Conservation (phyloP, 208 protist species). For the Porcisia hertigi region DNA sequence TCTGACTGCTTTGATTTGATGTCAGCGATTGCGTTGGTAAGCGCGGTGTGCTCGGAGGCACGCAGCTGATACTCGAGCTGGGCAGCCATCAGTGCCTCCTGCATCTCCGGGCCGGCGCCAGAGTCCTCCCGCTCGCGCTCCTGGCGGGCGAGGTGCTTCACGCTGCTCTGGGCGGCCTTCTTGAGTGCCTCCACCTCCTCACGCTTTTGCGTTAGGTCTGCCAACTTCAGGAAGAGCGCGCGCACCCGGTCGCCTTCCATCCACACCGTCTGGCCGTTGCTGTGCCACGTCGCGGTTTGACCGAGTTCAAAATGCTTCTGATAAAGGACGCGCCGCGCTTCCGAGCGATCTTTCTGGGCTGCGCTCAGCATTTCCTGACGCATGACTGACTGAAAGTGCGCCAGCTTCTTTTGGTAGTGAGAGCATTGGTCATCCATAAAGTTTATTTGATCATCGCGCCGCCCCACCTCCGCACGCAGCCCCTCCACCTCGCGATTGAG, state of each 20-base stretch:
- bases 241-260: slow-evolving; percentile 64
- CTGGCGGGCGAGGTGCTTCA: slow-evolving; percentile 57
- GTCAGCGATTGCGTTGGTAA: slow-evolving; percentile 38
- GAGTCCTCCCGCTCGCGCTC: slow-evolving; percentile 60
- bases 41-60: slow-evolving; percentile 50
- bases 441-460: slow-evolving; percentile 34
- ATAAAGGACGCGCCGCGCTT: slow-evolving; percentile 64
- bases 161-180: slow-evolving; percentile 50
- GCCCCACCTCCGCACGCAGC: slow-evolving; percentile 30
- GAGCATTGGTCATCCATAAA: slow-evolving; percentile 32
- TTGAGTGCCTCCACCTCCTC: slow-evolving; percentile 44
- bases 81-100: slow-evolving; percentile 50
- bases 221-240: slow-evolving; percentile 47
- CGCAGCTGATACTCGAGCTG: slow-evolving; percentile 60
- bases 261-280: slow-evolving; percentile 66
- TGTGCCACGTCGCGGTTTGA: slow-evolving; percentile 59
- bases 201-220: slow-evolving; percentile 31
- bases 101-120: slow-evolving; percentile 30
- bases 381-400: slow-evolving; percentile 55
- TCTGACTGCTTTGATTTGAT: slow-evolving; percentile 47
- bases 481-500: slow-evolving; percentile 29
- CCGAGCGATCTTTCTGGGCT: slow-evolving; percentile 38
- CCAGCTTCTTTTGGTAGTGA: slow-evolving; percentile 24
- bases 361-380: slow-evolving; percentile 53
- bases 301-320: slow-evolving; percentile 77